Percentiles rank a stretch among this genome's conserved stretches.
Evolutionary conservation across 352 stramenopile species (phyloP).

Genomic region (Aphanomyces stellatus): DNA sequence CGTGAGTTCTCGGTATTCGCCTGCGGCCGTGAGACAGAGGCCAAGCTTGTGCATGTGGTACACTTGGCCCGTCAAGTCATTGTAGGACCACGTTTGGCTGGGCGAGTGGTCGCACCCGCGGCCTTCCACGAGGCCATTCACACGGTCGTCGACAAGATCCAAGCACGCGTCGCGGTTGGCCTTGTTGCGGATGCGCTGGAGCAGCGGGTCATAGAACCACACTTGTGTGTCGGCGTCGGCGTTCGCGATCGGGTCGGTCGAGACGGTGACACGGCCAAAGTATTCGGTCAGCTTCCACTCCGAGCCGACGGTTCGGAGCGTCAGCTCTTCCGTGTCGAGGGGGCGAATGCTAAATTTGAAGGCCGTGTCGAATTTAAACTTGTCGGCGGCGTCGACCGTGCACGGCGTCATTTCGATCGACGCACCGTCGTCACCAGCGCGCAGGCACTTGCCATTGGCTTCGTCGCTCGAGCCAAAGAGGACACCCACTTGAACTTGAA

Average conservation of each 20-base stretch:
- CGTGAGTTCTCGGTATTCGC: conserved; percentile 44
- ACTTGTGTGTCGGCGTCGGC: conserved; percentile 46
- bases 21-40: conserved; percentile 51
- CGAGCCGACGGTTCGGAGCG: conserved; percentile 22
- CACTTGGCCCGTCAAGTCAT: conserved; percentile 36
- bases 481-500: neutral
- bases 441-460: too few species aligned
- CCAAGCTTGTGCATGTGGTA: conserved; percentile 34
- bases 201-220: conserved; percentile 53
- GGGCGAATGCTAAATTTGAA: conserved; percentile 16
- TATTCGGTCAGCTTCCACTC: conserved; percentile 40
- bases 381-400: neutral
- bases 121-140: conserved; percentile 48
- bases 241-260: conserved; percentile 33
- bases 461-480: neutral
- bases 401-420: conserved; percentile 1
- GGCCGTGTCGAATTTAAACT: neutral
- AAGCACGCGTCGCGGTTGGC: conserved; percentile 53
- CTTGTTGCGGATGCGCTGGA: conserved; percentile 47
- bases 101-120: conserved; percentile 47
- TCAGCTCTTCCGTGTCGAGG: conserved; percentile 17
- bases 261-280: conserved; percentile 27
- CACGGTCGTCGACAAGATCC: conserved; percentile 39
- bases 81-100: conserved; percentile 64
- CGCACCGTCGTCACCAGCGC: neutral